phyloP scores from a whole-genome alignment of 805 yeast species.

The Yueomyces sp. region DNA sequence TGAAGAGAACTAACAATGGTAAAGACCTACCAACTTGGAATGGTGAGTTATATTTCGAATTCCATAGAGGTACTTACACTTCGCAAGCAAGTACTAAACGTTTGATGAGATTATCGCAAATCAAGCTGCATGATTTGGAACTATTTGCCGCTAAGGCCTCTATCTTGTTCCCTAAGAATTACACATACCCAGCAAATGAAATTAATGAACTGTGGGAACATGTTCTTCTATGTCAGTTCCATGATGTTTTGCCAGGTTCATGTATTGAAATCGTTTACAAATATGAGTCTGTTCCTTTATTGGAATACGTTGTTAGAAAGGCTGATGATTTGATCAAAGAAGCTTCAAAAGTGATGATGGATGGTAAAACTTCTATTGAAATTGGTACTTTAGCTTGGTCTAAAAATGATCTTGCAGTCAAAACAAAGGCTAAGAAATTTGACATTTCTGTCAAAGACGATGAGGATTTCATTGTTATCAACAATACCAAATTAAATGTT shows the following conservation, averaged over 20 bases:
- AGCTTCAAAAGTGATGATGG: constrained; percentile 34
- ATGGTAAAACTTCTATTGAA: constrained; percentile 2
- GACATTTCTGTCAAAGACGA: constrained; percentile 9
- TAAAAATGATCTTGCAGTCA: constrained; percentile 21
- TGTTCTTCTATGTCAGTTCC: constrained; percentile 83
- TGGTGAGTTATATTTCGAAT: constrained; percentile 89
- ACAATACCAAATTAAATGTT: constrained; percentile 51
- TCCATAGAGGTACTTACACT: constrained; percentile 95
- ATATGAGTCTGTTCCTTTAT: constrained; percentile 75
- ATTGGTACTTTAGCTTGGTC: constrained; percentile 57
- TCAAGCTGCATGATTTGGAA: constrained; percentile 75
- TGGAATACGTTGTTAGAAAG: constrained; percentile 39
- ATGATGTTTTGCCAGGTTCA: constrained; percentile 95
- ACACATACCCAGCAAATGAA: constrained; percentile 57
- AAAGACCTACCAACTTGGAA: constrained; percentile 68
- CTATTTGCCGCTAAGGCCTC: constrained; percentile 70
- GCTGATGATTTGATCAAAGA: constrained; percentile 39
- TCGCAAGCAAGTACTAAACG: constrained; percentile 81
- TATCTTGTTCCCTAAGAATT: constrained; percentile 29
- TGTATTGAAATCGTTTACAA: constrained; percentile 88
- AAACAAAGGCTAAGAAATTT: constrained; percentile 10
- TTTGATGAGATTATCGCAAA: constrained; percentile 64
- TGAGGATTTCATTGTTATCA: constrained; percentile 33
- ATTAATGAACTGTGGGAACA: constrained; percentile 76
- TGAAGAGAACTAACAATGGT: constrained; percentile 53